Conservation (phyloP, 345 rosid genomes). For the Abelmoschus esculentus region DNA sequence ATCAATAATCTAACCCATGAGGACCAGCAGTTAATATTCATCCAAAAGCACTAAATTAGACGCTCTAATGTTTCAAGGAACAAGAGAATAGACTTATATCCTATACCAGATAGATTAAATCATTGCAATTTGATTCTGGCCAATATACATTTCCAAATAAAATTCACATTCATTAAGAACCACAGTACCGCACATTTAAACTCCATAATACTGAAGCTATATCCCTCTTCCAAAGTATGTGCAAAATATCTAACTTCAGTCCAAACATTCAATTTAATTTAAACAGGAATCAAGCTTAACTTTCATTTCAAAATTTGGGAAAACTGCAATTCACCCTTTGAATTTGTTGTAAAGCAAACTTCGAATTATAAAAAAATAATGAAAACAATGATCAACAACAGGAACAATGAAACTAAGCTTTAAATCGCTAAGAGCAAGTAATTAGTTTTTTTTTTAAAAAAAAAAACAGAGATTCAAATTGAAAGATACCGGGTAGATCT, state of each 20-base stretch:
- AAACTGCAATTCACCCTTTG: not conserved
- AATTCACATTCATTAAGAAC: not conserved
- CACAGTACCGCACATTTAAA: not conserved
- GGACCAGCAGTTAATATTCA: not conserved
- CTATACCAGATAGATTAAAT: not conserved
- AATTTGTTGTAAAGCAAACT: not conserved
- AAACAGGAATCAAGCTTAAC: not conserved
- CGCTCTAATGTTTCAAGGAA: not conserved
- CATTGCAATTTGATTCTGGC: no score
- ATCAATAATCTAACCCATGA: not conserved
- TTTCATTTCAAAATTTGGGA: not conserved
- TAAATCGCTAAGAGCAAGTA: not conserved
- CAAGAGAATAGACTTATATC: not conserved
- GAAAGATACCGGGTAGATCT: slow-evolving; percentile 53
- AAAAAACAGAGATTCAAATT: not conserved
- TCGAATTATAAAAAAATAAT: not conserved
- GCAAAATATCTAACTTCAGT: not conserved
- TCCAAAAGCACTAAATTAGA: not conserved
- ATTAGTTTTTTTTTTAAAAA: no score
- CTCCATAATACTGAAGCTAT: not conserved
- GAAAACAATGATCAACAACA: not conserved
- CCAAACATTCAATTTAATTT: not conserved
- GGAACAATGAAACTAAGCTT: not conserved
- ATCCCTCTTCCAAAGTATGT: no score
- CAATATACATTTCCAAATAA: not conserved